Evolutionary conservation across 228 moss, liverwort and hornwort genomes (phyloP), one percentile per base, ranked within the genome.

Genomic region (Sphagnum fallax): DNA sequence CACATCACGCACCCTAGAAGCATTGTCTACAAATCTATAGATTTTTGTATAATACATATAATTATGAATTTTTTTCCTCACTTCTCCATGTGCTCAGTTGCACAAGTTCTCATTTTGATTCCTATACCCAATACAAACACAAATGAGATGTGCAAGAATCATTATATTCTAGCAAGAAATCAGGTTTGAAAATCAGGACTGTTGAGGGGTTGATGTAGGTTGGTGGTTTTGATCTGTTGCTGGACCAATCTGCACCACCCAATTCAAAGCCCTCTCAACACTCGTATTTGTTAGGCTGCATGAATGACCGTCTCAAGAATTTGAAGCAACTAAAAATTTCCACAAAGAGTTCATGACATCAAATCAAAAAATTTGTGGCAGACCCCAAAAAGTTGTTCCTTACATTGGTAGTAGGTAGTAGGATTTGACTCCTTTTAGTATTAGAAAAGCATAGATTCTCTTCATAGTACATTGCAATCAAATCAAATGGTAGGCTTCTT

Each of bases 161-260:
- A 32, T 32, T 2, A 32, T 32, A 32, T 32, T 32, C 32, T 32
- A 32, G 32, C 32, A 32, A 32, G 32, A 32, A 32, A 32, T 32
- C 32, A 32, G 32, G 32, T 32, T 32, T 32, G 55, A 55, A 55
- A 8, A 55, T 55, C 55, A 8, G 12, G 63, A 63, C 4, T 10
- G 32, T 48, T 15, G 16, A 63, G 2, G 6, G 47, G 47, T 0
- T 62, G 62, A 50, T 63, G 10, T 73, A 98, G 93, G 90, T 93
- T 52, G 91, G 97, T 47, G 97, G 97, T 9, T 98, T 86, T 69
- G 93, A 98, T 79, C 59, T 98, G 52, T 69, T 98, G 16, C 80
- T 90, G 63, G 93, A 91, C 73, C 91, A 98, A 71, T 81, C 85
- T 60, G 76, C 76, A 47, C 78, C 76, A 70, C 82, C 78, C 2